Conservation (phyloP, 2,329 filamentous ascomycete genomes). For the Zasmidium cellare region DNA sequence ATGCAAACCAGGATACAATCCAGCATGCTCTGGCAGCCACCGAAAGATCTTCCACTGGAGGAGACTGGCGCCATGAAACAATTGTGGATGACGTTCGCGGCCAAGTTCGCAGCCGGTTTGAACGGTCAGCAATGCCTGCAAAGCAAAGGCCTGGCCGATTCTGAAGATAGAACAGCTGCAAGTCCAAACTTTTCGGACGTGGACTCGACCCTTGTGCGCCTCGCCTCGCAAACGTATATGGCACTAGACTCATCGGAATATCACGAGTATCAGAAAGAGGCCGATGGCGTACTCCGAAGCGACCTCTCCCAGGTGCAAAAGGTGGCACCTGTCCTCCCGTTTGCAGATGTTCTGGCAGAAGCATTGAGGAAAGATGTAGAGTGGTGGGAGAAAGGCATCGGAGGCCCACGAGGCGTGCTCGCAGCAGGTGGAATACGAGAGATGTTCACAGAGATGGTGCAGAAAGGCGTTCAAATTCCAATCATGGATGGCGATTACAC, state of each 20-base stretch:
- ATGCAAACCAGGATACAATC: conserved; percentile 14
- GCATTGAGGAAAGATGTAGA: conserved; percentile 24
- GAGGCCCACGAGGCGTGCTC: background rate
- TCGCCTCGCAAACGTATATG: background rate
- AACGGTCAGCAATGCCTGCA: background rate
- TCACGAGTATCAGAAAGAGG: background rate
- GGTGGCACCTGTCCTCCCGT: conserved; percentile 12
- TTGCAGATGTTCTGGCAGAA: conserved; percentile 22
- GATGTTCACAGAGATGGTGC: conserved; percentile 22
- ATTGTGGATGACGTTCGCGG: conserved; percentile 23
- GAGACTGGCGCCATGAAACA: background rate
- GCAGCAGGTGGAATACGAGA: background rate
- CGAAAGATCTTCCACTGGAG: background rate
- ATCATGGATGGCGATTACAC: conserved; percentile 21
- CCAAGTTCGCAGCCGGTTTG: too few relatives aligned
- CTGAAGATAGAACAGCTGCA: too few relatives aligned
- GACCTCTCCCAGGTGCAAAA: conserved; percentile 11
- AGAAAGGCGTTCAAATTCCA: conserved; percentile 25
- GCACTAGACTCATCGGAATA: background rate
- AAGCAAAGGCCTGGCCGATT: too few relatives aligned
- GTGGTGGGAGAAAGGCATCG: conserved; percentile 23
- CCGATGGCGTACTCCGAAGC: conserved; percentile 1
- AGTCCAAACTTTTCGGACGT: background rate
- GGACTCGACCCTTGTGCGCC: background rate
- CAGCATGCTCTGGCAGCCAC: conserved; percentile 14